Conservation (phyloP, 208 protist species). For the Leishmania lainsoni region DNA sequence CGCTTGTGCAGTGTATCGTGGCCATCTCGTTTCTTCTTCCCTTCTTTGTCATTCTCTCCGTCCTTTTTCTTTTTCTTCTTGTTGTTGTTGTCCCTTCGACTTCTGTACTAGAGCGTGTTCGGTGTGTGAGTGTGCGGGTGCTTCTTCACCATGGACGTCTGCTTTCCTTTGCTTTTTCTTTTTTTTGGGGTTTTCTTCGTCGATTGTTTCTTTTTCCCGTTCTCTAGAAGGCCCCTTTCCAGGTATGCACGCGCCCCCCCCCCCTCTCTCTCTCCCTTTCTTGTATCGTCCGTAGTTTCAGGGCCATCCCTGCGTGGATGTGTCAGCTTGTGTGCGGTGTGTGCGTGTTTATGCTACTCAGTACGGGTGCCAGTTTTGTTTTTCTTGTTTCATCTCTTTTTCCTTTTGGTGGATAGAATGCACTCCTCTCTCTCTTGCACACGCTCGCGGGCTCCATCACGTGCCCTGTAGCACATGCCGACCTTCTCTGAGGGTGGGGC, state of each 20-base stretch:
- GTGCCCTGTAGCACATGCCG: not conserved
- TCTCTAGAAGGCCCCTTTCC: not conserved
- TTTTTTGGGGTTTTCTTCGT: not conserved
- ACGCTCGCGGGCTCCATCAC: not conserved
- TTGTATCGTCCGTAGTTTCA: not conserved
- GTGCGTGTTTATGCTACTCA: not conserved
- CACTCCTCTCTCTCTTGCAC: not conserved
- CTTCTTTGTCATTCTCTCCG: not conserved
- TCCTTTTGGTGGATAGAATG: not conserved
- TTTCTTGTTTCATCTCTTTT: not conserved
- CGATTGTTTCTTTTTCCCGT: not conserved
- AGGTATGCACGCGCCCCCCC: not conserved
- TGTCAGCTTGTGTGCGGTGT: not conserved
- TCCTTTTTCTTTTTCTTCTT: slow-evolving; percentile 2
- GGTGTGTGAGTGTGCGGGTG: not conserved
- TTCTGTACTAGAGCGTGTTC: slow-evolving; percentile 4
- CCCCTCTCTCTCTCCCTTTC: not conserved
- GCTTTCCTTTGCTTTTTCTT: not conserved
- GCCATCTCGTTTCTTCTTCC: slow-evolving; percentile 1
- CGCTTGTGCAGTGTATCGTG: not conserved
- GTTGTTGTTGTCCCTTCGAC: too few relatives aligned
- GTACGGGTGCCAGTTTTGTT: not conserved
- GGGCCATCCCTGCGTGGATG: not conserved
- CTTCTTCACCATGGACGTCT: not conserved
- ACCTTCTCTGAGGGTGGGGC: not conserved